These are phyloP conservation scores for Senecio squalidus DNA, from an alignment of 140 eudicot species.

Conservation along the genomic window DNA sequence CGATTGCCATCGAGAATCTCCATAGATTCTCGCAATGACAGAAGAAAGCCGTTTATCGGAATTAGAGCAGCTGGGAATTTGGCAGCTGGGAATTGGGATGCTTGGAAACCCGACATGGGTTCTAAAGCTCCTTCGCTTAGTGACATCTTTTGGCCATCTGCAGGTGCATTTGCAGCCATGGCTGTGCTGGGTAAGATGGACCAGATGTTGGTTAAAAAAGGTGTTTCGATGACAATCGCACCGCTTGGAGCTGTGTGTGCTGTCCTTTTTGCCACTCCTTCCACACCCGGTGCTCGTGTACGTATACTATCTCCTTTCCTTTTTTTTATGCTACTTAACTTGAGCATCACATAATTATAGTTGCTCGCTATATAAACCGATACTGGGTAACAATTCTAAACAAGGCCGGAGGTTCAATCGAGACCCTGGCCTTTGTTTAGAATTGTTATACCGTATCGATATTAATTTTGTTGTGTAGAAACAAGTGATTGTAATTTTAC, in stretches of 20 bases:
- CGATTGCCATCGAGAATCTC: neutral
- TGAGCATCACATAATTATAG: neutral
- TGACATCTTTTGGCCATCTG: conserved; percentile 90
- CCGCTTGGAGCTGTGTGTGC: conserved; percentile 99
- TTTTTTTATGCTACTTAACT: neutral
- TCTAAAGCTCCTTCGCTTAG: conserved; percentile 72
- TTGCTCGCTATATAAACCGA: too few relatives aligned
- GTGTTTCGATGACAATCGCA: conserved; percentile 81
- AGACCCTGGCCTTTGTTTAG: too few relatives aligned
- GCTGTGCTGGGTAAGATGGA: conserved; percentile 88
- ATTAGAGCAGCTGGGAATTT: conserved; percentile 31
- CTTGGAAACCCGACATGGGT: conserved; percentile 66
- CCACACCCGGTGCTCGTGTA: conserved; percentile 94
- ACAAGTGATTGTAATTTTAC: too few relatives aligned
- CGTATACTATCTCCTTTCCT: neutral
- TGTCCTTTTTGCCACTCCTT: conserved; percentile 83
- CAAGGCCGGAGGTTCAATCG: too few relatives aligned
- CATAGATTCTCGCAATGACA: neutral
- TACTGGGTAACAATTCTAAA: too few relatives aligned
- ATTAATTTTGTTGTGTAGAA: too few relatives aligned
- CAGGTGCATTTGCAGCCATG: conserved; percentile 98
- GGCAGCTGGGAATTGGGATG: conserved; percentile 51
- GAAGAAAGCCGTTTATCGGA: neutral
- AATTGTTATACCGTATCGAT: too few relatives aligned
- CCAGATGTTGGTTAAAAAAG: conserved; percentile 62